Evolutionary conservation across 2,329 filamentous ascomycete species (phyloP).

Genomic region (Alternaria consortialis): DNA sequence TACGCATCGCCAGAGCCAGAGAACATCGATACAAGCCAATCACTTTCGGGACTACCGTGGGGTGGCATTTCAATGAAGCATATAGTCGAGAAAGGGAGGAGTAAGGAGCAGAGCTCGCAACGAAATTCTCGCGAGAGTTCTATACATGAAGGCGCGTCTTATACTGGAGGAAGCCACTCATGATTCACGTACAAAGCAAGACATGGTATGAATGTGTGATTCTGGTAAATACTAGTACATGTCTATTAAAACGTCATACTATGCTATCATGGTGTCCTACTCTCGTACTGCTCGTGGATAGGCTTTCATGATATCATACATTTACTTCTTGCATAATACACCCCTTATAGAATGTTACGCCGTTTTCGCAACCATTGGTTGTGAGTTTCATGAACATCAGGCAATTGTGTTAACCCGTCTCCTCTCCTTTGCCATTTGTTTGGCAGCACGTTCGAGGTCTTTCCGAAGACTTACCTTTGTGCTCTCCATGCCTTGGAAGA

Average conservation of each 20-base stretch:
- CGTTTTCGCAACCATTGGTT: not conserved
- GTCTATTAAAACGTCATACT: not conserved
- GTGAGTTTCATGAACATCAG: not conserved
- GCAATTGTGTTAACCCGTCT: conserved; percentile 5
- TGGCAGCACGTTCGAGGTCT: conserved; percentile 25
- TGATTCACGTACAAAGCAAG: not conserved
- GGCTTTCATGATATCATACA: not conserved
- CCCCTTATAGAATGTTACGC: not conserved
- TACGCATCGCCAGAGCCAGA: conserved; percentile 69
- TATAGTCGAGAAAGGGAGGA: conserved; percentile 57
- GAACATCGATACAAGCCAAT: conserved; percentile 63
- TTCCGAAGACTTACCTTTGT: conserved; percentile 34
- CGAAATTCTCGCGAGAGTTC: conserved; percentile 53
- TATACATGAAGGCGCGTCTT: conserved; percentile 48
- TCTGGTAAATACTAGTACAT: not conserved
- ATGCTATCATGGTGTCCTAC: not conserved
- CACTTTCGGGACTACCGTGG: conserved; percentile 71
- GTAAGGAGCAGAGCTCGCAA: conserved; percentile 56
- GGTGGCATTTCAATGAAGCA: conserved; percentile 71
- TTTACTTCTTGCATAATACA: not conserved
- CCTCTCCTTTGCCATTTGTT: conserved; percentile 20
- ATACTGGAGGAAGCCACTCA: not conserved
- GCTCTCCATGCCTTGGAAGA: conserved; percentile 31
- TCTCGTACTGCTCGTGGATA: not conserved
- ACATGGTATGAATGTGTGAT: not conserved